These are phyloP conservation scores for Diospyros lotus DNA, from an alignment of 148 eudicot species.

Conservation along the genomic window DNA sequence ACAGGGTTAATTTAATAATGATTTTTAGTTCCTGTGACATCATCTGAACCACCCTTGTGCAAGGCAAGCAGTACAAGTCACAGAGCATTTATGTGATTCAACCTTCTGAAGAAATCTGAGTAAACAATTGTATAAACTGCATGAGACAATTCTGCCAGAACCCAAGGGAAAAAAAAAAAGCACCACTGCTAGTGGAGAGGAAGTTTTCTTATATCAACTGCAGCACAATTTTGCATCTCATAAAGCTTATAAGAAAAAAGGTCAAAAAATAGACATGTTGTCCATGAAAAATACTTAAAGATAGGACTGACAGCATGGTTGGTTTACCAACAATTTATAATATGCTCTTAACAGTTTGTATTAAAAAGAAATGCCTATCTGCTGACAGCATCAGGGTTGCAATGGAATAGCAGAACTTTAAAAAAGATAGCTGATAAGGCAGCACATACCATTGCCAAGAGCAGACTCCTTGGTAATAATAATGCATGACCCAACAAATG, in stretches of 20 bases:
- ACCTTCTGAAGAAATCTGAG: background rate
- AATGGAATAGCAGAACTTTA: background rate
- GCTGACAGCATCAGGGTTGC: background rate
- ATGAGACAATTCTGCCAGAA: background rate
- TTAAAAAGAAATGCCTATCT: background rate
- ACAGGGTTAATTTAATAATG: too few relatives aligned
- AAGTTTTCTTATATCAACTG: background rate
- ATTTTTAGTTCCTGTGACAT: background rate
- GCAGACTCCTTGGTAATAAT: constrained; percentile 43
- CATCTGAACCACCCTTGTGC: background rate
- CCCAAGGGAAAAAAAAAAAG: background rate
- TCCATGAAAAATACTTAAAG: background rate
- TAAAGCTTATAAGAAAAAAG: background rate
- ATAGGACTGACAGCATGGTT: too few relatives aligned
- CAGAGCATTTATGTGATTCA: too few relatives aligned
- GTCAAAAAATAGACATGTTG: background rate
- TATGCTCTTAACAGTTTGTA: background rate
- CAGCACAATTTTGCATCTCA: background rate
- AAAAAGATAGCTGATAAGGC: background rate
- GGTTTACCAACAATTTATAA: background rate
- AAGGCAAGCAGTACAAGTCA: background rate
- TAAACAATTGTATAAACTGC: too few relatives aligned
- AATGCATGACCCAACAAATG: constrained; percentile 46
- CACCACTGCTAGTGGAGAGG: background rate
- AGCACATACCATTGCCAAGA: constrained; percentile 39